Conservation (phyloP, 345 rosid genomes). For the Aquilaria sinensis region DNA sequence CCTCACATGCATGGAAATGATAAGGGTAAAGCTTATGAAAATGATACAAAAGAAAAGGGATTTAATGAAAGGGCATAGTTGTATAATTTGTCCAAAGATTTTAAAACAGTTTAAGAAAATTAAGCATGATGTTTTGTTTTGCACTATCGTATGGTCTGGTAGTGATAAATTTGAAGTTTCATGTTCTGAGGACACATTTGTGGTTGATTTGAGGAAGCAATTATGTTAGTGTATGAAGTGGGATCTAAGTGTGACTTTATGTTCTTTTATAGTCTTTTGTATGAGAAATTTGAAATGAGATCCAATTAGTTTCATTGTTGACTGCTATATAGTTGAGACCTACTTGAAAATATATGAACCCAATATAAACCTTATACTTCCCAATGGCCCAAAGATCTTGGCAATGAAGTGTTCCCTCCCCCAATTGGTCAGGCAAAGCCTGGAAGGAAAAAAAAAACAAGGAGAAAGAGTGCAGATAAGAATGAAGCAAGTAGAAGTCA, state of each 20-base stretch:
- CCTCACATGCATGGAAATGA: not conserved
- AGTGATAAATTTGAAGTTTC: not conserved
- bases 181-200: not conserved
- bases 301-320: not conserved
- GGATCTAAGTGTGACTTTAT: too few species aligned
- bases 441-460: not conserved
- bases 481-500: too few species aligned
- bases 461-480: not conserved
- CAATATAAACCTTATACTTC: too few species aligned
- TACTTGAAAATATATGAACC: not conserved
- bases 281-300: not conserved
- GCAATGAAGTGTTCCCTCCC: too few species aligned
- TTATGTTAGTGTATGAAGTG: too few species aligned
- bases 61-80: too few species aligned
- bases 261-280: too few species aligned
- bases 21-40: not conserved
- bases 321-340: not conserved
- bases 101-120: not conserved
- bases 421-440: too few species aligned
- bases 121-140: not conserved
- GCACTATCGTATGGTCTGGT: not conserved
- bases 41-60: too few species aligned
- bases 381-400: too few species aligned
- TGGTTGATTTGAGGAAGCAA: not conserved
- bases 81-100: not conserved